Conservation (phyloP, 164 flowering plant genomes). For the Platanus orientalis region DNA sequence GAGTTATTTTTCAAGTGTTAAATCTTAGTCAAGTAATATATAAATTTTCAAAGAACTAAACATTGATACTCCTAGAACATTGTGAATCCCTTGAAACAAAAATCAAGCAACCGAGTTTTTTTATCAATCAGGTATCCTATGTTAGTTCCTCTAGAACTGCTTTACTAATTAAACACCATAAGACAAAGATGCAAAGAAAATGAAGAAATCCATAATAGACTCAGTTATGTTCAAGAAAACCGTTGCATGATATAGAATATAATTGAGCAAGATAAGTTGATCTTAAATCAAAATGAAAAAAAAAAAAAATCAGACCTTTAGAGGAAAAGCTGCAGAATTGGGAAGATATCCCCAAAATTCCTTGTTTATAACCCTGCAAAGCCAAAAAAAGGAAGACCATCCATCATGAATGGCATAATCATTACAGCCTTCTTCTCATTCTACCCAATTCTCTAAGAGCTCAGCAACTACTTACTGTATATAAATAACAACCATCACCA, state of each 20-base stretch:
- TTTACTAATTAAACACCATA: too few relatives aligned
- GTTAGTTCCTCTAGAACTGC: too few relatives aligned
- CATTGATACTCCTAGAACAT: too few relatives aligned
- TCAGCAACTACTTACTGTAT: neutral
- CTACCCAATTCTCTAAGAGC: neutral
- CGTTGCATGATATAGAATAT: too few relatives aligned
- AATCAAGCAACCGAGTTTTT: too few relatives aligned
- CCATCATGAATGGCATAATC: neutral
- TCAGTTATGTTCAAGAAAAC: too few relatives aligned
- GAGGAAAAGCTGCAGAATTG: constrained; percentile 44
- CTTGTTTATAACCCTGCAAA: constrained; percentile 44
- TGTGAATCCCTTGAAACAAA: too few relatives aligned
- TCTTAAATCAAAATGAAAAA: neutral
- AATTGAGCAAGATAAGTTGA: neutral
- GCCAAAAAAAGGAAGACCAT: neutral
- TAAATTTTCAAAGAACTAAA: too few relatives aligned
- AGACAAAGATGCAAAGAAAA: neutral
- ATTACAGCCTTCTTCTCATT: neutral
- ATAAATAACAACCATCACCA: neutral
- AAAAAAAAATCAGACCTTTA: constrained; percentile 35
- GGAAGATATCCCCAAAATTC: constrained; percentile 34
- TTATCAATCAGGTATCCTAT: too few relatives aligned
- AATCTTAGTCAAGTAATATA: too few relatives aligned
- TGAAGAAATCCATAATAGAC: neutral
- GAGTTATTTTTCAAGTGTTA: too few relatives aligned